A percentile compares a stretch with the other conserved stretches of the same genome.
Evolutionary conservation across 208 protist species (phyloP).

Genomic region (Zelonia costaricensis): DNA sequence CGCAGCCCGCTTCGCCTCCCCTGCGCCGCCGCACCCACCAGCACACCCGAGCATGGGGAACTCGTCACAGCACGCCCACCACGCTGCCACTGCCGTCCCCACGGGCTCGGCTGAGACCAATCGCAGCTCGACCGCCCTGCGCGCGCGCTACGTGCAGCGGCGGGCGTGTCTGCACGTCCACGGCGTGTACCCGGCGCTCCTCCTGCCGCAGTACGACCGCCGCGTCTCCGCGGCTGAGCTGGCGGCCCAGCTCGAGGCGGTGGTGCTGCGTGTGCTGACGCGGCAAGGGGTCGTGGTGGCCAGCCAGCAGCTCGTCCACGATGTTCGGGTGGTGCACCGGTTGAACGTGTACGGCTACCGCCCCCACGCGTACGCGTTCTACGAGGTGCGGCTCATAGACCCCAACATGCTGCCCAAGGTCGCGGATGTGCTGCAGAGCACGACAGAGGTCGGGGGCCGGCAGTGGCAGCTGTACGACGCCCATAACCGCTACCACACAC

Average conservation of each 20-base stretch:
- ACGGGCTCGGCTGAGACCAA: too few species aligned
- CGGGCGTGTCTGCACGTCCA: constrained; percentile 81
- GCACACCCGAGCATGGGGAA: too few species aligned
- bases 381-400: constrained; percentile 64
- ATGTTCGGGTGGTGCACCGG: constrained; percentile 58
- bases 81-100: too few species aligned
- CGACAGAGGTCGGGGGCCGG: constrained; percentile 45
- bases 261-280: constrained; percentile 37
- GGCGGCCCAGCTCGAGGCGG: constrained; percentile 72
- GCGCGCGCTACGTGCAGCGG: constrained; percentile 20
- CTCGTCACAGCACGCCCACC: too few species aligned
- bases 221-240: constrained; percentile 65
- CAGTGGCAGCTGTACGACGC: constrained; percentile 71
- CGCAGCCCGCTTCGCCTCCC: too few species aligned
- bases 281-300: constrained; percentile 9
- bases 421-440: constrained; percentile 48
- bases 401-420: constrained; percentile 39
- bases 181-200: constrained; percentile 78
- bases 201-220: constrained; percentile 55
- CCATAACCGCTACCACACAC: constrained; percentile 60
- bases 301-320: constrained; percentile 62
- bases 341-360: constrained; percentile 82
- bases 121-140: constrained; percentile 4
- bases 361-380: constrained; percentile 41
- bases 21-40: too few species aligned